These are phyloP conservation scores for Fusarium siculi DNA, from an alignment of 2,329 filamentous ascomycete species.

Conservation along the genomic window DNA sequence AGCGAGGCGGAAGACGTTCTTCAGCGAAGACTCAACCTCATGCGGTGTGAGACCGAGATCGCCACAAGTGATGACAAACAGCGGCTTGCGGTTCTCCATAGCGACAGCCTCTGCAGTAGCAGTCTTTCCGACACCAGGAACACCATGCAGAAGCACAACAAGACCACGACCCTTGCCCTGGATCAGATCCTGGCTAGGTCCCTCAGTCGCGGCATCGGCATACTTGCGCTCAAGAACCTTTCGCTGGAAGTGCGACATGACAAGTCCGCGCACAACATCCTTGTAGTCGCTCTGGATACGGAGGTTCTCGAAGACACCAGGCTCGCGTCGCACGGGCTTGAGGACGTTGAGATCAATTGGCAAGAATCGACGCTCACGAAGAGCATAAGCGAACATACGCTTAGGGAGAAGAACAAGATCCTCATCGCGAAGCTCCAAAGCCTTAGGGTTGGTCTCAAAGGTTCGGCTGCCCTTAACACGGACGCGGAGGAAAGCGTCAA, in stretches of 20 bases:
- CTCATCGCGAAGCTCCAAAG: constrained; percentile 42
- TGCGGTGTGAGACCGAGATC: constrained; percentile 56
- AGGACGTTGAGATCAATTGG: constrained; percentile 50
- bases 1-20: constrained; percentile 56
- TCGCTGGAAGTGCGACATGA: constrained; percentile 55
- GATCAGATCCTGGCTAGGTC: constrained; percentile 54
- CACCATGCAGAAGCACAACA: constrained; percentile 58
- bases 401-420: constrained; percentile 52
- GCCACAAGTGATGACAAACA: constrained; percentile 62
- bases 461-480: constrained; percentile 50
- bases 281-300: constrained; percentile 55
- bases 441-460: constrained; percentile 48
- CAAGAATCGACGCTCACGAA: constrained; percentile 54
- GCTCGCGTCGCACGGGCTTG: constrained; percentile 50
- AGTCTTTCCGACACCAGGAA: constrained; percentile 62
- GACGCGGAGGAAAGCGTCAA: constrained; percentile 49
- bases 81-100: constrained; percentile 54
- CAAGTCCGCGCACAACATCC: constrained; percentile 53
- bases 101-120: constrained; percentile 58
- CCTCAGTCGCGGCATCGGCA: constrained; percentile 43
- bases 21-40: constrained; percentile 54
- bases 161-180: constrained; percentile 58
- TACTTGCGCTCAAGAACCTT: constrained; percentile 51
- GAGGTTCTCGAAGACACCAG: constrained; percentile 54
- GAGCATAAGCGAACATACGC: constrained; percentile 55